Evolutionary conservation across 2,329 filamentous ascomycete genomes (phyloP), one percentile per base, ranked within the genome.

Genomic region (Neurospora crassa): DNA sequence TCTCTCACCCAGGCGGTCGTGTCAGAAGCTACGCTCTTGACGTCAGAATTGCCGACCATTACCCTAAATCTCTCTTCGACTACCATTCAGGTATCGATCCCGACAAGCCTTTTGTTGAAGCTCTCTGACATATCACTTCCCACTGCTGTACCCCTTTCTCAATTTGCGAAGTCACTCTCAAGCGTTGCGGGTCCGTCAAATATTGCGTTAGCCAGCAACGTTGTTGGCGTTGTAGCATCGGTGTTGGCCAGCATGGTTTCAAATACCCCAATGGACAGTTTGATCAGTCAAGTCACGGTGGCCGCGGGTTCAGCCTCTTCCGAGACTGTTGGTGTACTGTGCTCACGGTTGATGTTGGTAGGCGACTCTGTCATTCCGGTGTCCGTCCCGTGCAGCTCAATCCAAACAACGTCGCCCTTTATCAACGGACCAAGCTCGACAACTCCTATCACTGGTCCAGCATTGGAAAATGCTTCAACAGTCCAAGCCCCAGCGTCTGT

Each of bases 151-250:
- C 72, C 70, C 4, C 59, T 73, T 16, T 70, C 69, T 16, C 42
- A 70, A 37, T 68, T 73, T 37, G 68, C 69, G 11, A 69, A 37
- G 10, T 63, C 67, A 29, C 29, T 73, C 12, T 72, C 72, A n/a
- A 43, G 20, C n/a, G 42, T 73, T 59, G 69, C 69, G 8, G 72
- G 69, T 41, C 16, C 72, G 14, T 68, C 20, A 11, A 70, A 72
- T 40, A 20, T 69, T 12, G 72, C 40, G 12, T 53, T 73, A 14
- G 69, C 70, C 12, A 43, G 63, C 67, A 69, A 69, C 5, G 70
- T 73, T 40, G 59, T 73, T 18, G 72, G 69, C 37, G 70, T 45
- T 20, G 68, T 72, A n/a, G 67, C 47, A 43, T 72, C 72, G 14
- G 70, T 69, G 34, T 67, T 73, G 47, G 70, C 69, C 47, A 67